phyloP scores from a whole-genome alignment of 345 rosid species.

The Zanthoxylum bungeanum region DNA sequence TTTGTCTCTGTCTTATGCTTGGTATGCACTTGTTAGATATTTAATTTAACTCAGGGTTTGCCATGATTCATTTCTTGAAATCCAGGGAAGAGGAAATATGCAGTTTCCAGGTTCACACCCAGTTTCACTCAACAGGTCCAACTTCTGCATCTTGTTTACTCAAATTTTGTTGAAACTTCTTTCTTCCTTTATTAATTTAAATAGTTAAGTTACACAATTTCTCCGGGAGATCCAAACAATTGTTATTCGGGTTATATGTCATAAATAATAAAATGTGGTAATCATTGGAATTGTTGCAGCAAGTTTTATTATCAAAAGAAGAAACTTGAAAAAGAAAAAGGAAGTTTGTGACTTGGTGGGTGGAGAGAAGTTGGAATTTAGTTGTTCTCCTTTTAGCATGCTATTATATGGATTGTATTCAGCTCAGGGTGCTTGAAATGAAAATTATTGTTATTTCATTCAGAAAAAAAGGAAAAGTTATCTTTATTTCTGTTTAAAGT shows the following conservation, averaged over 20 bases:
- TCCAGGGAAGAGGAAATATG: conserved; percentile 61
- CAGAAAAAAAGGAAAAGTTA: background rate
- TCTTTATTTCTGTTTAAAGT: background rate
- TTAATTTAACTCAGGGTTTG: conserved; percentile 17
- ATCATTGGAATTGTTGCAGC: conserved; percentile 1
- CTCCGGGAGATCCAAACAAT: background rate
- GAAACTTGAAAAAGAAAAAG: background rate
- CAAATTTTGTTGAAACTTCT: background rate
- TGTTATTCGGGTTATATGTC: background rate
- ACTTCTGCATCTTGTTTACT: conserved; percentile 3
- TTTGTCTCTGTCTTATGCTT: background rate
- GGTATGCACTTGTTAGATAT: conserved; percentile 8
- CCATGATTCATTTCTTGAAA: conserved; percentile 20
- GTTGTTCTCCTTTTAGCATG: background rate
- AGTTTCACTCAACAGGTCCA: conserved; percentile 75
- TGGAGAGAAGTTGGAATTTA: background rate
- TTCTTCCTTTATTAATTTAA: conserved; percentile 2
- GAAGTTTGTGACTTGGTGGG: background rate
- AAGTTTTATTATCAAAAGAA: background rate
- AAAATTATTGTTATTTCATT: background rate
- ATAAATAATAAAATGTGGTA: background rate
- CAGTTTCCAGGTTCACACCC: conserved; percentile 90
- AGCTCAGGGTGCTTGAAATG: background rate
- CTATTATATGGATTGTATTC: background rate
- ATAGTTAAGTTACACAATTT: background rate